Conservation (phyloP, 768 basidiomycete species). For the Naganishia randhawae region DNA sequence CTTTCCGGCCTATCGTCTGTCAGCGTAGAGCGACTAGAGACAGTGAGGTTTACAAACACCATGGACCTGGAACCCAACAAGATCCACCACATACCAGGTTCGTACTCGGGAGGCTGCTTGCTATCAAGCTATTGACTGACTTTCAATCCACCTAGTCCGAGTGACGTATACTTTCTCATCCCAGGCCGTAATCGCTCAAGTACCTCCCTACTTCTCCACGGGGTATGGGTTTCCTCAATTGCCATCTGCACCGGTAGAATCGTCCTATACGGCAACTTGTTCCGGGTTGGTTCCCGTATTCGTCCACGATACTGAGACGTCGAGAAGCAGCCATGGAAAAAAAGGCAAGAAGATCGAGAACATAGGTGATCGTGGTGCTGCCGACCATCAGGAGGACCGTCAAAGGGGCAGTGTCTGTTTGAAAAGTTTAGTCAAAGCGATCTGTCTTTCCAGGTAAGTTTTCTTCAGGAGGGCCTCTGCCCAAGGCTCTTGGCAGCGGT, state of each 20-base stretch:
- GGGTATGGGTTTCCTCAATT: slow-evolving; percentile 8
- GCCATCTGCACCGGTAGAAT: neutral
- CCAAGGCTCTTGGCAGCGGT: neutral
- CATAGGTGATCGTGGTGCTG: neutral
- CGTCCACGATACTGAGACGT: neutral
- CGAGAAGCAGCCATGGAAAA: neutral
- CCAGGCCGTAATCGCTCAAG: neutral
- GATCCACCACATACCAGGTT: slow-evolving; percentile 17
- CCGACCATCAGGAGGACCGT: neutral
- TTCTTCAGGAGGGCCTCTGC: neutral
- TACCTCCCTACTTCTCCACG: slow-evolving; percentile 3
- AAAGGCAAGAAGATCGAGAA: neutral
- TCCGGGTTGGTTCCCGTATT: slow-evolving; percentile 5
- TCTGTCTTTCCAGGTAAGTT: slow-evolving; percentile 19
- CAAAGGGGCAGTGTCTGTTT: slow-evolving; percentile 5
- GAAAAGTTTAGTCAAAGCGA: slow-evolving; percentile 20
- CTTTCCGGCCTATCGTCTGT: no score
- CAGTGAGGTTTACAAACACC: no score
- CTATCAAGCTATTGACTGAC: neutral
- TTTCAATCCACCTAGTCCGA: neutral
- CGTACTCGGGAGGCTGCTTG: neutral
- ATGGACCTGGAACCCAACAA: slow-evolving; percentile 17
- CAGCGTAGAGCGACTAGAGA: no score
- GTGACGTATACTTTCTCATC: slow-evolving; percentile 3
- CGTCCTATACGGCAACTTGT: slow-evolving; percentile 13